Base-by-base conservation (phyloP, 257 asterid genomes). In the Capsicum pubescens region DNA sequence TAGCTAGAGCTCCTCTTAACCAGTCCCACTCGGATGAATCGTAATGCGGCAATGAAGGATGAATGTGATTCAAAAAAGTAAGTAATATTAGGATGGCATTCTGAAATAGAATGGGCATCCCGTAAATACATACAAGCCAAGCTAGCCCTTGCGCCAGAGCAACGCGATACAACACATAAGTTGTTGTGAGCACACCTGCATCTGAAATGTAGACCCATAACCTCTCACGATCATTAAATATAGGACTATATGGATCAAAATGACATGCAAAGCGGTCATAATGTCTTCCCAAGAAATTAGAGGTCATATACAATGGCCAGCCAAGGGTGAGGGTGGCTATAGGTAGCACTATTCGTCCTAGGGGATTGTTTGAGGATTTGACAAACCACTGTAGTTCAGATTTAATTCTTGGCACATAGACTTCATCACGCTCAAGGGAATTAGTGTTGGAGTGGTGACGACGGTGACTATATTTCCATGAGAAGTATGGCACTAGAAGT, bases 1-100 rank as follows among this genome's bases (percentile, higher is more conserved):
- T 83, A 8, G 85, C 50, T 50, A 83, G 56, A 52, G 81, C 80
- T 32, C 85, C 85, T 32, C 81, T 71, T 26, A 83, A 19, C 85
- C 85, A 83, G 26, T 83, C 55, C 85, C 85, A 68, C 44, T 82
- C 79, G 4, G 66, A 46, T 13, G 52, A 82, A 54, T 82, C 84
- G 36, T 82, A 82, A 63, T 50, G 85, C 50, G 80, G 80, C 44
- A 82, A 35, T 3, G 85, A 21, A 48, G 85, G 56, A 11, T 67
- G 80, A 11, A 80, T 82, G 55, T 82, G 80, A 7, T 68, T 67
- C 80, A 82, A 68, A 32, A 12, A 54, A 7, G 80, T 82, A 14
- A 68, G 19, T 9, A 50, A 13, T 1, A 67, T 64, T 0, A 67
- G 17, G 42, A 67, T 50, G 17, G 67, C 17, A 9, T 52, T 82